Evolutionary conservation across 2,329 filamentous ascomycete species (phyloP).

Genomic region (Aspergillus fischeri): DNA sequence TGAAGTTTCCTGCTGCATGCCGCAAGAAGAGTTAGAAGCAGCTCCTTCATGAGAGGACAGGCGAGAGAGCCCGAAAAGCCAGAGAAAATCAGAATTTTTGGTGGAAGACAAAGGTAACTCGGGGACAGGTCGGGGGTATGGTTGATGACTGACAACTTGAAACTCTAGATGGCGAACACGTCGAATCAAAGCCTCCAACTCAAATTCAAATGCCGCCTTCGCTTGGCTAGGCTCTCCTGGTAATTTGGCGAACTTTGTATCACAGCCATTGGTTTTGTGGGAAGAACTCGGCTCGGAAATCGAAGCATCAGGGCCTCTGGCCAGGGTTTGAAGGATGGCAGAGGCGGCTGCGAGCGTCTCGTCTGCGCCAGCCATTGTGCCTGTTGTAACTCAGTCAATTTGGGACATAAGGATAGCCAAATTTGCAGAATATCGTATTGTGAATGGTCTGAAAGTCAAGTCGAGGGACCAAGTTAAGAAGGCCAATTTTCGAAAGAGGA

Average conservation of each 20-base stretch:
- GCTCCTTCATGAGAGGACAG: conserved; percentile 30
- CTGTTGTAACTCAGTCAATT: conserved; percentile 22
- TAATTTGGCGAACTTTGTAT: conserved; percentile 58
- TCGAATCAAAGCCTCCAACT: conserved; percentile 72
- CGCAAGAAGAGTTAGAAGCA: conserved; percentile 32
- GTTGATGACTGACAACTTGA: conserved; percentile 55
- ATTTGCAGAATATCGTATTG: not conserved
- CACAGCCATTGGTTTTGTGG: conserved; percentile 45
- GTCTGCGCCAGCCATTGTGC: conserved; percentile 45
- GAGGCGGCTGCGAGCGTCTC: conserved; percentile 47
- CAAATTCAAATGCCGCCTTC: conserved; percentile 75
- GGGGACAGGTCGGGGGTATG: conserved; percentile 75
- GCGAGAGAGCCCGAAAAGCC: conserved; percentile 32
- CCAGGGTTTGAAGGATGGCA: conserved; percentile 44
- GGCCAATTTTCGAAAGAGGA: not conserved
- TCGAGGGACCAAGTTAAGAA: not conserved
- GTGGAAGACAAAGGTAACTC: conserved; percentile 60
- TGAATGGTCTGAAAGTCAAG: conserved; percentile 3
- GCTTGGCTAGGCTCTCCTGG: conserved; percentile 71
- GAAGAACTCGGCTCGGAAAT: conserved; percentile 27
- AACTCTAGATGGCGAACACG: conserved; percentile 80
- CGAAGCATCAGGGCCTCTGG: conserved; percentile 29
- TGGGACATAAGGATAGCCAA: conserved; percentile 14
- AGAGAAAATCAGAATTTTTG: conserved; percentile 33
- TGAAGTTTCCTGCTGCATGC: conserved; percentile 34